Percentiles rank a stretch among this genome's conserved stretches.
phyloP scores from a whole-genome alignment of 306 rosid genomes.

The Cicer cuneatum region DNA sequence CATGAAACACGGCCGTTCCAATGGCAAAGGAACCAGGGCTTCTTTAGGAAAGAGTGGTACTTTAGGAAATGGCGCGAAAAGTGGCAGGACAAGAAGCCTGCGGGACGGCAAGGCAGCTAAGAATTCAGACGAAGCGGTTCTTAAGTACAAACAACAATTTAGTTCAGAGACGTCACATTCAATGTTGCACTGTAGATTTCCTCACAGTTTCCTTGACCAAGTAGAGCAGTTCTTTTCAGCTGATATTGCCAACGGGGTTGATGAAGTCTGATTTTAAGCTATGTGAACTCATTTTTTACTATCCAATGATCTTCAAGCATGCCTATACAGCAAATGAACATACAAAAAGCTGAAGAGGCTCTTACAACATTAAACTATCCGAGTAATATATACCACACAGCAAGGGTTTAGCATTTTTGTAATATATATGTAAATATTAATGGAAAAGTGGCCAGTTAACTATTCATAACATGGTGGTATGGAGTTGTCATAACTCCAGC shows the following conservation, averaged over 20 bases:
- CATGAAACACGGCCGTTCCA: slow-evolving; percentile 56
- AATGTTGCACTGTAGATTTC: slow-evolving; percentile 81
- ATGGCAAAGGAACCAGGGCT: slow-evolving; percentile 56
- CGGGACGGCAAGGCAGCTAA: slow-evolving; percentile 67
- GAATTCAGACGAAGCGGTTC: slow-evolving; percentile 63
- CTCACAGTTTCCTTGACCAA: slow-evolving; percentile 72
- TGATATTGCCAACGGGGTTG: slow-evolving; percentile 50
- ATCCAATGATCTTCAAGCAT: slow-evolving; percentile 11
- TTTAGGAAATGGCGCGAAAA: slow-evolving; percentile 63
- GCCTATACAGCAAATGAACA: slow-evolving; percentile 33
- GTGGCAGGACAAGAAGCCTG: slow-evolving; percentile 63
- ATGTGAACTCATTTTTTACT: slow-evolving; percentile 32
- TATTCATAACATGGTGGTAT: slow-evolving; percentile 27
- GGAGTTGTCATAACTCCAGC: neutral
- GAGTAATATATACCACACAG: slow-evolving; percentile 19
- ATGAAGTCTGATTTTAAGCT: slow-evolving; percentile 47
- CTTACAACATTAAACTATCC: slow-evolving; percentile 32
- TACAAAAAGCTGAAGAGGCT: slow-evolving; percentile 30
- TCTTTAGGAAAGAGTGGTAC: slow-evolving; percentile 58
- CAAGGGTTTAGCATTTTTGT: slow-evolving; percentile 39
- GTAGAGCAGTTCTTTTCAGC: slow-evolving; percentile 81
- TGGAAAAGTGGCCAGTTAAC: neutral
- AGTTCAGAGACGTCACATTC: slow-evolving; percentile 60
- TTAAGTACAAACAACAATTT: slow-evolving; percentile 55
- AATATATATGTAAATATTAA: slow-evolving; percentile 24